Percentiles rank a stretch among this genome's conserved stretches.
Conservation (phyloP, 495 filamentous ascomycete species). For the Pyronema omphalodes region DNA sequence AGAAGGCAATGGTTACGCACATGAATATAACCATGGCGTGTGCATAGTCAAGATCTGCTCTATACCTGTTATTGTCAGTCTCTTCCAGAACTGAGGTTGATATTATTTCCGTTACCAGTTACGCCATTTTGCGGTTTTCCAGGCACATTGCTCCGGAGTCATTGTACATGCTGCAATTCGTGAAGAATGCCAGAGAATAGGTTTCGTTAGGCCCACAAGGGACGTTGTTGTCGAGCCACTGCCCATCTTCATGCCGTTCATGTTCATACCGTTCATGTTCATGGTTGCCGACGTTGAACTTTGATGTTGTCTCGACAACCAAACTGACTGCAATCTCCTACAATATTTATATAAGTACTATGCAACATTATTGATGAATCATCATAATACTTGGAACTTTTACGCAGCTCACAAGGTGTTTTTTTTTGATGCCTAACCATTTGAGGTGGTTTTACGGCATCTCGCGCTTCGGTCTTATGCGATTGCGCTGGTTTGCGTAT, state of each 20-base stretch:
- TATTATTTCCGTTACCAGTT: background rate
- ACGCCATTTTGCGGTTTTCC: background rate
- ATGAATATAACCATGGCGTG: background rate
- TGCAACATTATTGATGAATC: background rate
- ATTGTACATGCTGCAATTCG: background rate
- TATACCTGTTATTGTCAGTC: background rate
- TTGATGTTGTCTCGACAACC: background rate
- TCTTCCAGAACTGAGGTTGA: background rate
- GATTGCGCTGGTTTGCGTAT: background rate
- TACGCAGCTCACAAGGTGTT: background rate
- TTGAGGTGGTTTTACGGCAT: slow-evolving; percentile 1
- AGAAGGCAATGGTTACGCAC: background rate
- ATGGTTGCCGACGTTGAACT: background rate
- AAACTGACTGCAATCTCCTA: background rate
- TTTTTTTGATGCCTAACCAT: background rate
- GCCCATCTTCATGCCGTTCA: background rate
- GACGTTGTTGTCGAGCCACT: background rate
- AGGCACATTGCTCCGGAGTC: background rate
- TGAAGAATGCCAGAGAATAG: background rate
- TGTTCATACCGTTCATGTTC: background rate
- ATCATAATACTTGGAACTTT: background rate
- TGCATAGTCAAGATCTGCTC: background rate
- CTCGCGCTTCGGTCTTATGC: background rate
- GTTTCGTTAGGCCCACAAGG: background rate
- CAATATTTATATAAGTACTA: background rate